Percentiles rank a stretch among this genome's conserved stretches.
These are phyloP conservation scores for Alloascoidea africana DNA, from an alignment of 805 yeast species.

Conservation along the genomic window DNA sequence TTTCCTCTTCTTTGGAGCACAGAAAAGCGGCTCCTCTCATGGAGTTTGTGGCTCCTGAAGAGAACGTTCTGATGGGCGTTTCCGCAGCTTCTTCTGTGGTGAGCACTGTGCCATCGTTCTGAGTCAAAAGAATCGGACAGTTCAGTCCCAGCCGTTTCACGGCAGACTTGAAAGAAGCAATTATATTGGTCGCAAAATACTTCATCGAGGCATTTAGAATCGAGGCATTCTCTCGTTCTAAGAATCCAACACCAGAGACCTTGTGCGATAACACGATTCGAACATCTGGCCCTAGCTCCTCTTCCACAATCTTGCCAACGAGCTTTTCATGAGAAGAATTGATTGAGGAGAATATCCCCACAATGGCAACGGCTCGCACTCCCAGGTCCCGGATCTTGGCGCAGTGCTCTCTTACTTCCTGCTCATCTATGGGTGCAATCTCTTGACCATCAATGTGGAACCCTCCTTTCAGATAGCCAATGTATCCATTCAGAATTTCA, in stretches of 20 bases:
- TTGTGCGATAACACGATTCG: slow-evolving; percentile 23
- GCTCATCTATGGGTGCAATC: slow-evolving; percentile 19
- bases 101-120: slow-evolving; percentile 33
- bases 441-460: slow-evolving; percentile 26
- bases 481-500: slow-evolving; percentile 20
- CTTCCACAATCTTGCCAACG: slow-evolving; percentile 19
- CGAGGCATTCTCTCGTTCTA: slow-evolving; percentile 32
- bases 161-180: slow-evolving; percentile 23
- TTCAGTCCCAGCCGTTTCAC: slow-evolving; percentile 19
- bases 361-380: slow-evolving; percentile 25
- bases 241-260: slow-evolving; percentile 27
- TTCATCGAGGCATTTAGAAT: slow-evolving; percentile 30
- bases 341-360: slow-evolving; percentile 26
- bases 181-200: slow-evolving; percentile 25
- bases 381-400: slow-evolving; percentile 18
- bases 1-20: slow-evolving; percentile 13
- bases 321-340: slow-evolving; percentile 22
- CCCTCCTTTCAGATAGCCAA: slow-evolving; percentile 25
- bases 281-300: slow-evolving; percentile 20
- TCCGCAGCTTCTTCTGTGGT: slow-evolving; percentile 23
- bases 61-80: too few relatives aligned
- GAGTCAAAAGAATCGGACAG: slow-evolving; percentile 27
- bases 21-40: slow-evolving; percentile 20
- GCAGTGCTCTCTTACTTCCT: slow-evolving; percentile 18
- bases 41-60: too few relatives aligned